A percentile compares a stretch with the other conserved stretches of the same genome.
Conservation (phyloP, 306 rosid genomes). For the Malus sylvestris region DNA sequence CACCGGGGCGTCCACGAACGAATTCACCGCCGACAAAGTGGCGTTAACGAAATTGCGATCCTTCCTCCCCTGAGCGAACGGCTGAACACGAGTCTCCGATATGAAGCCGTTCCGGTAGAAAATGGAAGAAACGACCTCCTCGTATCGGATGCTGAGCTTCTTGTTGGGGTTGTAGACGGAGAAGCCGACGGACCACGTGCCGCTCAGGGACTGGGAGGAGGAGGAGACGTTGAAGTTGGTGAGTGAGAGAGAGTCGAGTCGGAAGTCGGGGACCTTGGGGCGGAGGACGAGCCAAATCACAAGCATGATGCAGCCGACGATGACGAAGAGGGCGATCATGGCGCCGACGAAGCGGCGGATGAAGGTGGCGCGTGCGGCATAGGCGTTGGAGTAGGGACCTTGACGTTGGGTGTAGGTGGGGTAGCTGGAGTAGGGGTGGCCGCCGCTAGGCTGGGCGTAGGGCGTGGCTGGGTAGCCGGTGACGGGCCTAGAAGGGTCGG, state of each 20-base stretch:
- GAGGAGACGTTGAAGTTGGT: constrained; percentile 44
- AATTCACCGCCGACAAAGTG: constrained; percentile 30
- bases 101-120: constrained; percentile 23
- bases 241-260: constrained; percentile 41
- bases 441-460: constrained; percentile 24
- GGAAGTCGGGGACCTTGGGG: constrained; percentile 60
- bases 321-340: constrained; percentile 45
- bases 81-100: constrained; percentile 30
- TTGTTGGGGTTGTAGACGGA: constrained; percentile 56
- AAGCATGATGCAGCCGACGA: constrained; percentile 40
- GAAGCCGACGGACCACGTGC: constrained; percentile 48
- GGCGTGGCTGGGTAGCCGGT: constrained; percentile 68
- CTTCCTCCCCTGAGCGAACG: constrained; percentile 48
- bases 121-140: constrained; percentile 25
- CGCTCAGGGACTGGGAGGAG: constrained; percentile 35
- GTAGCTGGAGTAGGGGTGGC: constrained; percentile 46
- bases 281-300: constrained; percentile 79
- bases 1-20: constrained; percentile 10
- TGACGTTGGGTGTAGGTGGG: constrained; percentile 23
- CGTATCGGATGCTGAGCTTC: constrained; percentile 57
- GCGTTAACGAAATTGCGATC: constrained; percentile 29
- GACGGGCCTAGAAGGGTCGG: constrained; percentile 62
- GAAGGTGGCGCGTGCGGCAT: constrained; percentile 31
- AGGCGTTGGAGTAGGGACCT: constrained; percentile 10
- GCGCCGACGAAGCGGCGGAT: constrained; percentile 56